Conservation (phyloP, 805 yeast genomes). For the Lachancea meyersii region DNA sequence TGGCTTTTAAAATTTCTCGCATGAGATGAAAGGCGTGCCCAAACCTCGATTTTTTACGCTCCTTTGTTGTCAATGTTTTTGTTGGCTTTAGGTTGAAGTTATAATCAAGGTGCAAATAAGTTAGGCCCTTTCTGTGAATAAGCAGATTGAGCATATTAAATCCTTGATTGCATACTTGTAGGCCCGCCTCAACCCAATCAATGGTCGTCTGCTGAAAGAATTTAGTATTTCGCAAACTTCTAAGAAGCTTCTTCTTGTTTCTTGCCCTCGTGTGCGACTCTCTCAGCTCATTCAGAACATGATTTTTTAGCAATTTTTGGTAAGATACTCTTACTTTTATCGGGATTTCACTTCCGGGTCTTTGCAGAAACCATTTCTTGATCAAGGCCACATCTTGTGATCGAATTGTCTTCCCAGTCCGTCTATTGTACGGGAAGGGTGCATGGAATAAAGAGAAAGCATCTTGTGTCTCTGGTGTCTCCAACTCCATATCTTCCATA, state of each 20-base stretch:
- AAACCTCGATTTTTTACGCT: conserved; percentile 89
- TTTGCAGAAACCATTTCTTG: conserved; percentile 75
- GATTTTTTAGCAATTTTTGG: conserved; percentile 76
- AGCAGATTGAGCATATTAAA: conserved; percentile 85
- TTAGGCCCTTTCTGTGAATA: conserved; percentile 84
- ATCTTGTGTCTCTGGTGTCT: conserved; percentile 41
- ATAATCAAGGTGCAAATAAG: conserved; percentile 89
- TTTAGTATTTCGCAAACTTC: conserved; percentile 67
- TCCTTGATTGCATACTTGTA: conserved; percentile 90
- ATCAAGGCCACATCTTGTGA: conserved; percentile 87
- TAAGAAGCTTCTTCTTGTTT: conserved; percentile 54
- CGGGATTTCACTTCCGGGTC: conserved; percentile 55
- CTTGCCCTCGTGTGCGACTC: conserved; percentile 38
- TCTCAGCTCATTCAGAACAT: conserved; percentile 67
- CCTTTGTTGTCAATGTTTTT: conserved; percentile 92
- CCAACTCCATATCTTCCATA: conserved; percentile 40
- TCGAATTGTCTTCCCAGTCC: conserved; percentile 64
- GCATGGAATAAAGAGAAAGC: conserved; percentile 74
- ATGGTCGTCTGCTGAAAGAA: conserved; percentile 86
- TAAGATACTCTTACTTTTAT: conserved; percentile 80
- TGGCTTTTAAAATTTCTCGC: conserved; percentile 79
- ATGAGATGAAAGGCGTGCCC: conserved; percentile 94
- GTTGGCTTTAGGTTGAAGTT: conserved; percentile 95
- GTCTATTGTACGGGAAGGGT: conserved; percentile 75
- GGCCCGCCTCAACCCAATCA: conserved; percentile 98